Evolutionary conservation across 257 asterid species (phyloP).

Genomic region (Gynochthodes officinalis): DNA sequence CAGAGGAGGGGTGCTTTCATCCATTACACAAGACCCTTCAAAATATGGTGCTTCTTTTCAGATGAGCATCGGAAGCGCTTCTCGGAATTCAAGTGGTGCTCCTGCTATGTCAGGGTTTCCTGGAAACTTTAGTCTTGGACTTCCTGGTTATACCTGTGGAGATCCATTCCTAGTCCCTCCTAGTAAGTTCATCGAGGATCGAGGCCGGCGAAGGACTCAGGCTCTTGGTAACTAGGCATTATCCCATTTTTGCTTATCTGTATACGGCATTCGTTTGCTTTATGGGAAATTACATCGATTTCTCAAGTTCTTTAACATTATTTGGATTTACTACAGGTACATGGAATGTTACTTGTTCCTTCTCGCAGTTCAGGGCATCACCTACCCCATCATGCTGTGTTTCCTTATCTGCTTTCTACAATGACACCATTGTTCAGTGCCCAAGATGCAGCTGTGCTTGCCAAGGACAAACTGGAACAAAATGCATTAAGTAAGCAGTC

Average conservation of each 20-base stretch:
- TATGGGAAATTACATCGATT: neutral
- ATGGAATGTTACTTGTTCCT: slow-evolving; percentile 69
- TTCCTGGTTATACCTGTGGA: slow-evolving; percentile 76
- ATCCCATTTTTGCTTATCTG: neutral
- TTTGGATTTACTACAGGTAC: slow-evolving; percentile 44
- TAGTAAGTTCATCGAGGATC: slow-evolving; percentile 45
- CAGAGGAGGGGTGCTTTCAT: slow-evolving; percentile 64
- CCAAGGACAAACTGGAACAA: slow-evolving; percentile 32
- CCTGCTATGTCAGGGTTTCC: slow-evolving; percentile 29
- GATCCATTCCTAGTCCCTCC: slow-evolving; percentile 50
- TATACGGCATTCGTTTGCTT: neutral
- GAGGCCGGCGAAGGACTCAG: slow-evolving; percentile 67
- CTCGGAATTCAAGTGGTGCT: neutral
- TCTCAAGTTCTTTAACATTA: neutral
- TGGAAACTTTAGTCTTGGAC: slow-evolving; percentile 47
- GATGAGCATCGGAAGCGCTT: slow-evolving; percentile 43
- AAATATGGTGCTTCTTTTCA: slow-evolving; percentile 41
- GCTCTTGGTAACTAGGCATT: slow-evolving; percentile 49
- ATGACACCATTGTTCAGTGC: slow-evolving; percentile 49
- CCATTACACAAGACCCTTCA: slow-evolving; percentile 47
- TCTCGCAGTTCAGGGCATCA: slow-evolving; percentile 68
- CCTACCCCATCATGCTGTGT: slow-evolving; percentile 68
- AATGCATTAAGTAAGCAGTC: slow-evolving; percentile 51
- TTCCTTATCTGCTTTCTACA: slow-evolving; percentile 77
- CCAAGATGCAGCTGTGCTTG: slow-evolving; percentile 78